These are phyloP conservation scores for Pilasporangium apinafurcum DNA, from an alignment of 352 stramenopile species.

Conservation along the genomic window DNA sequence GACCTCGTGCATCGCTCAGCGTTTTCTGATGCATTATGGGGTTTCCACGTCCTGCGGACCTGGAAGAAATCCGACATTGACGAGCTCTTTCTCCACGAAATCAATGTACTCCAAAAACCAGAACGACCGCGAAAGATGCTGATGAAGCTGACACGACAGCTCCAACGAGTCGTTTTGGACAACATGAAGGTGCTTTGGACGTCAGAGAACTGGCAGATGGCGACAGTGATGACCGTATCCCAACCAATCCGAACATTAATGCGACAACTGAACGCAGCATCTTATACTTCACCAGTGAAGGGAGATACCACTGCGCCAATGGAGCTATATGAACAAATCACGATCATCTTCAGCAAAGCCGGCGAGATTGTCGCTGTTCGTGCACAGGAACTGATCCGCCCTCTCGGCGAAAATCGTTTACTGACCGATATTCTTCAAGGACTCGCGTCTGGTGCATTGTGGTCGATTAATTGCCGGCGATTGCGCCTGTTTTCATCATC, in stretches of 20 bases:
- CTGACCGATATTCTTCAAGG: slow-evolving; percentile 19
- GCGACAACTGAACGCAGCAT: neutral
- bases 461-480: slow-evolving; percentile 35
- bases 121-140: slow-evolving; percentile 40
- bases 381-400: slow-evolving; percentile 44
- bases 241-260: slow-evolving; percentile 1
- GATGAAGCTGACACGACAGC: slow-evolving; percentile 40
- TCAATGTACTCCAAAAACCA: slow-evolving; percentile 29
- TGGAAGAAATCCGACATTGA: slow-evolving; percentile 31
- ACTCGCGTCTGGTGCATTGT: slow-evolving; percentile 15
- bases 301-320: neutral
- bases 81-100: slow-evolving; percentile 23
- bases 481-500: slow-evolving; percentile 45
- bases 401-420: slow-evolving; percentile 19
- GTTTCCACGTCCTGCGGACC: slow-evolving; percentile 29
- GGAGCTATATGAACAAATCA: slow-evolving; percentile 49
- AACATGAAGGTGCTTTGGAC: slow-evolving; percentile 46
- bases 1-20: slow-evolving; percentile 32
- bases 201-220: slow-evolving; percentile 49
- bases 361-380: slow-evolving; percentile 49
- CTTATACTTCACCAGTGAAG: neutral
- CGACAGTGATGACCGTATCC: slow-evolving; percentile 18
- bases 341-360: slow-evolving; percentile 27
- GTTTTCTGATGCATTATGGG: slow-evolving; percentile 37
- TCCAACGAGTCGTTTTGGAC: slow-evolving; percentile 32